phyloP scores from a whole-genome alignment of 768 basidiomycete genomes.

The Sporobolomyces roseus region DNA sequence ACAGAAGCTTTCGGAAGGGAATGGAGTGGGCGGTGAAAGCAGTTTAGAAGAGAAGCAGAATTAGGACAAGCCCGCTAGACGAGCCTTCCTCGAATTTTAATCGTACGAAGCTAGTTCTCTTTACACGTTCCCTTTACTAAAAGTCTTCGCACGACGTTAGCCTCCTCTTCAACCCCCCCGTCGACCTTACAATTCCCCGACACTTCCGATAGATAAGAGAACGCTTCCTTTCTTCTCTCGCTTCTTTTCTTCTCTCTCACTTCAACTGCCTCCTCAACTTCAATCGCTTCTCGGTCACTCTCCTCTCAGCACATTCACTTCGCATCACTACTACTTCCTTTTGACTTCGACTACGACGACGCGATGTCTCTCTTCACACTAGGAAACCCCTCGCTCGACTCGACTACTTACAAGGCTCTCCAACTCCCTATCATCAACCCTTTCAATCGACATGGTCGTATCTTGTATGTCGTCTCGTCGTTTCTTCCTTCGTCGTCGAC shows the following conservation, averaged over 20 bases:
- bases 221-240: neutral
- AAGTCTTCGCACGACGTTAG: constrained; percentile 2
- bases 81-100: neutral
- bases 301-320: neutral
- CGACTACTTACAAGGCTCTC: constrained; percentile 56
- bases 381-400: constrained; percentile 49
- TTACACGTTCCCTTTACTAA: too few species aligned
- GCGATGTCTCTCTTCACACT: constrained; percentile 21
- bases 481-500: neutral
- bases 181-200: neutral
- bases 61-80: too few species aligned
- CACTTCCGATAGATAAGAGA: neutral
- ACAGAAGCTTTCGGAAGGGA: too few species aligned
- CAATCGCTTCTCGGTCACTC: neutral
- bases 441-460: constrained; percentile 54
- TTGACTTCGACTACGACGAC: too few species aligned
- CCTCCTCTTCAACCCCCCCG: neutral
- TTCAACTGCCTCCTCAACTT: neutral
- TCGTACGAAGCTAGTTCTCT: neutral
- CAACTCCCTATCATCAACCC: constrained; percentile 58
- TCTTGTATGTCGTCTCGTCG: constrained; percentile 54
- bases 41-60: too few species aligned
- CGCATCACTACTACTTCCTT: neutral
- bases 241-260: neutral
- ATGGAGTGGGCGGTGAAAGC: too few species aligned